Evolutionary conservation across 106 monocot species (phyloP), one percentile per base, ranked within the genome.

Genomic region (Hemerocallis citrina): DNA sequence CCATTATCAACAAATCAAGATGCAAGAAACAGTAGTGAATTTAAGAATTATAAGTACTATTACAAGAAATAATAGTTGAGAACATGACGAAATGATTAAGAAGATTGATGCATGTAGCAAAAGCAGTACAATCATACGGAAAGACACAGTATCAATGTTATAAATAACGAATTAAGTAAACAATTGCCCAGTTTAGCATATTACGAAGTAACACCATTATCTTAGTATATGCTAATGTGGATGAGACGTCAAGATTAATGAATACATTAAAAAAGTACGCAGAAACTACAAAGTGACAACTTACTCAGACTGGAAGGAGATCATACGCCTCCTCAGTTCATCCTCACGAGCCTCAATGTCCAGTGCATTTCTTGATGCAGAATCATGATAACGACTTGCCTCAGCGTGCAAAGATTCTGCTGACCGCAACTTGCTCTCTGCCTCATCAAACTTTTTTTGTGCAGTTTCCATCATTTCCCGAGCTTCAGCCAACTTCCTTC

Each of bases 301-400:
- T 67, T 67, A 96, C 96, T 96, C 84, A 6, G 67, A 59, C 44
- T 81, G 76, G 14, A 76, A 87, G 67, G 81, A 70, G 21, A 37
- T 36, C 3, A 67, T 52, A 52, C 78, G 52, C 56, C 96, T 76
- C 49, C 86, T 83, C 39, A 96, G 71, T 15, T 90, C 81, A 77
- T 91, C 90, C 68, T 96, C 90, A 67, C 86, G 86, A 59, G 90
- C 83, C 63, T 87, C 96, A 57, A 87, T 67, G 68, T 96, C 90
- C 34, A 87, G 86, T 41, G 84, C 55, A 16, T 72, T 91, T 77
- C 86, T 90, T 57, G 44, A 28, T 31, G 87, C 80, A 28, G 70
- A 65, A 61, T 71, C 71, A 6, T 63, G 74, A 65, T 24, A 72
- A 25, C 81, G 86, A 39, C 22, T 74, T 34, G 79, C 78, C 47